Evolutionary conservation across 2,329 filamentous ascomycete genomes (phyloP).

Genomic region (Colletotrichum liriopes): DNA sequence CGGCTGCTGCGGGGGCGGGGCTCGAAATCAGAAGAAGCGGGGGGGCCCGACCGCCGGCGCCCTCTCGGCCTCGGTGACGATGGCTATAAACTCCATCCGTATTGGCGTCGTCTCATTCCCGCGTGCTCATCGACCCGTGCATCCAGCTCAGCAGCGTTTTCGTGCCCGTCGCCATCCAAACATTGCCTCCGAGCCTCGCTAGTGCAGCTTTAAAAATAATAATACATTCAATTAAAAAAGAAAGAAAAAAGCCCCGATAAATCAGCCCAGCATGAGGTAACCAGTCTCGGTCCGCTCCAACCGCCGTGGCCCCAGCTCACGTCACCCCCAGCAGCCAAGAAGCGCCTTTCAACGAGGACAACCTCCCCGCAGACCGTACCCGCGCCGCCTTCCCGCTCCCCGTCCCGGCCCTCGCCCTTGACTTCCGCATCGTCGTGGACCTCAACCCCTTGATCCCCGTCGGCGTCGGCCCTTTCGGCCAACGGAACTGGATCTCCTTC

Average conservation of each 20-base stretch:
- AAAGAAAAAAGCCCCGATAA: neutral
- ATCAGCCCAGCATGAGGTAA: constrained; percentile 30
- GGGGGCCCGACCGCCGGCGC: neutral
- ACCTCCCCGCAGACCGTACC: constrained; percentile 54
- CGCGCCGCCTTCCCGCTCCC: constrained; percentile 61
- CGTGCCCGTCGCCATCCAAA: neutral
- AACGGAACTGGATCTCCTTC: constrained; percentile 66
- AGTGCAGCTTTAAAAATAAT: neutral
- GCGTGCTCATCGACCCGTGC: neutral
- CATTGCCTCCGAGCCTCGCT: neutral
- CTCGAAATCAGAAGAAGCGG: constrained; percentile 5
- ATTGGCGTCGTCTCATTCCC: constrained; percentile 1
- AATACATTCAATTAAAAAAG: no score
- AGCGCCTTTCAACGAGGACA: constrained; percentile 27
- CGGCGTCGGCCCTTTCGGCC: constrained; percentile 56
- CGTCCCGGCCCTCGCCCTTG: constrained; percentile 62
- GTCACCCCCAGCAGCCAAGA: neutral
- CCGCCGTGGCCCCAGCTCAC: neutral
- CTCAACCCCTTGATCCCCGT: constrained; percentile 61
- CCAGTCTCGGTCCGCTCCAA: neutral
- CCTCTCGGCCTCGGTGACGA: constrained; percentile 7
- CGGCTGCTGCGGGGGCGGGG: constrained; percentile 25
- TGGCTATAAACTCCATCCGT: constrained; percentile 10
- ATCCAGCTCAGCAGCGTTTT: neutral
- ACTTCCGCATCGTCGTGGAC: constrained; percentile 66